phyloP scores from a whole-genome alignment of 2,329 filamentous ascomycete genomes.

The Fragosphaeria purpurea region DNA sequence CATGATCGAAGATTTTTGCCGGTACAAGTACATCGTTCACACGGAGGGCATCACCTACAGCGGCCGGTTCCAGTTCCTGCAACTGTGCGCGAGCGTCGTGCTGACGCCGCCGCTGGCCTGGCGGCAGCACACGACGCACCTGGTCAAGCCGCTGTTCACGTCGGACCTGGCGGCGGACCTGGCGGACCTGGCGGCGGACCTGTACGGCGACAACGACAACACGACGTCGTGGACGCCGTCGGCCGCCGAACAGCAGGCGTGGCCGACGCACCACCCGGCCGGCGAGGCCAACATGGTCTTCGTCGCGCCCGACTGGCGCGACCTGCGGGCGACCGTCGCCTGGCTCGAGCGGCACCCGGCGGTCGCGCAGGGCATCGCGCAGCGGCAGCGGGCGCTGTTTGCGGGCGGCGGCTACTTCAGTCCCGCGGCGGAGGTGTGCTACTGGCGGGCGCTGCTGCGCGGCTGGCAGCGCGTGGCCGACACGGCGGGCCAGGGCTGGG shows the following conservation, averaged over 20 bases:
- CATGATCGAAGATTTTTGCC: conserved; percentile 39
- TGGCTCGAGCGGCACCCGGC: conserved; percentile 35
- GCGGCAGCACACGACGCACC: conserved; percentile 40
- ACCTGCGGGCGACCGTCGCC: conserved; percentile 33
- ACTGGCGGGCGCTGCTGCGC: conserved; percentile 39
- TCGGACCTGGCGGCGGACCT: too few relatives aligned
- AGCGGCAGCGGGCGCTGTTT: conserved; percentile 34
- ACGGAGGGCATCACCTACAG: conserved; percentile 46
- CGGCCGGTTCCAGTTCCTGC: conserved; percentile 40
- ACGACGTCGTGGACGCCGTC: too few relatives aligned
- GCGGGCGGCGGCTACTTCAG: conserved; percentile 34
- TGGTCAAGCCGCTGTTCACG: conserved; percentile 30
- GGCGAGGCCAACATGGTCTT: conserved; percentile 39
- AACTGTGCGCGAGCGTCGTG: conserved; percentile 38
- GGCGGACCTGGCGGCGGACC: not conserved
- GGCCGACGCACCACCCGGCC: conserved; percentile 26
- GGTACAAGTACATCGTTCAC: conserved; percentile 40
- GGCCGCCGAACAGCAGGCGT: conserved; percentile 19
- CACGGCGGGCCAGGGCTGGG: conserved; percentile 19
- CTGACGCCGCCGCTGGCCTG: conserved; percentile 37
- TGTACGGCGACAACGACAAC: not conserved
- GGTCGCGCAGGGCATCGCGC: conserved; percentile 36
- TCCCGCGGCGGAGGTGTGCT: conserved; percentile 41
- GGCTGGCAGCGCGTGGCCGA: conserved; percentile 35
- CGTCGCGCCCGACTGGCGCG: conserved; percentile 40